Percentiles rank a stretch among this genome's conserved stretches.
Conservation (phyloP, 306 rosid genomes). For the Dryas octopetala region DNA sequence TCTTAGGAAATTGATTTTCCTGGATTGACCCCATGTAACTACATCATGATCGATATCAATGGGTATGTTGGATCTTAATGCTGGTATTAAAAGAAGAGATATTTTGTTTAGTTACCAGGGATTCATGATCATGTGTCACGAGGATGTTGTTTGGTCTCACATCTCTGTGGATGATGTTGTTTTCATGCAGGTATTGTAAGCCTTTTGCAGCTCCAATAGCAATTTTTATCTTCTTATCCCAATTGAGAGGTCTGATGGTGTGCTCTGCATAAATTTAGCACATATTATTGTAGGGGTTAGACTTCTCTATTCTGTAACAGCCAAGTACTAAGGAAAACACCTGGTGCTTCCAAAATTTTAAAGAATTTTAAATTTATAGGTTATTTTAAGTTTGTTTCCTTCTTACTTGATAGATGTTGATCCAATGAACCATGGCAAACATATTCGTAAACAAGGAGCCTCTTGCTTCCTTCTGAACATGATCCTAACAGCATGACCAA, state of each 20-base stretch:
- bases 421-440: slow-evolving; percentile 88
- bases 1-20: no score
- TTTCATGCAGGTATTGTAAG: slow-evolving; percentile 64
- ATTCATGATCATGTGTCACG: slow-evolving; percentile 66
- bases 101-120: slow-evolving; percentile 52
- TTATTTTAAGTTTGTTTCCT: not conserved
- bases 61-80: not conserved
- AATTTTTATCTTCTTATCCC: slow-evolving; percentile 72
- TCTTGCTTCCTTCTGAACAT: slow-evolving; percentile 61
- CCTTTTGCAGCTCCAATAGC: slow-evolving; percentile 82
- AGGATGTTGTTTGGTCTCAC: slow-evolving; percentile 85
- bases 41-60: no score
- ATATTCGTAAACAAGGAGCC: slow-evolving; percentile 87
- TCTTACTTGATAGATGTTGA: slow-evolving; percentile 62
- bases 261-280: slow-evolving; percentile 46
- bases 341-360: not conserved
- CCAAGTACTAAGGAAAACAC: not conserved
- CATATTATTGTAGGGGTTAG: not conserved
- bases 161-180: slow-evolving; percentile 80
- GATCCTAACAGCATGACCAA: slow-evolving; percentile 77
- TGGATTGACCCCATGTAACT: not conserved
- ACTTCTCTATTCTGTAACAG: not conserved
- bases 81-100: not conserved
- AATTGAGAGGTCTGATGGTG: slow-evolving; percentile 46
- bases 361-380: not conserved